Percentiles rank a stretch among this genome's conserved stretches.
These are phyloP conservation scores for Sarocladium kiliense DNA, from an alignment of 2,329 filamentous ascomycete species.

Conservation along the genomic window DNA sequence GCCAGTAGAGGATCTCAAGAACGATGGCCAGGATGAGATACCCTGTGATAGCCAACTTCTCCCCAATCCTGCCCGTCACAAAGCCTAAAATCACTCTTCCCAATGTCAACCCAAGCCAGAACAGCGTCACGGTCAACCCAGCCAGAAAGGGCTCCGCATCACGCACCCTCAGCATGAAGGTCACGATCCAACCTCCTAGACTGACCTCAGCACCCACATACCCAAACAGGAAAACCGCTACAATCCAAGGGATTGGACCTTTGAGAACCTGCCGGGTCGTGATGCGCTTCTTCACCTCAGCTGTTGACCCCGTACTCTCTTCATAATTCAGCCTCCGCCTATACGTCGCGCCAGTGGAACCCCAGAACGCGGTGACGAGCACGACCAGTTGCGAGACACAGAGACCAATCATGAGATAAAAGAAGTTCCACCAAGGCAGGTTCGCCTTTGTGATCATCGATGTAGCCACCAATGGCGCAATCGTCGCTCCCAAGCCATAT, in stretches of 20 bases:
- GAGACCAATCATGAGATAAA: slow-evolving; percentile 66
- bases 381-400: slow-evolving; percentile 50
- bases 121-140: slow-evolving; percentile 72
- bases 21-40: slow-evolving; percentile 63
- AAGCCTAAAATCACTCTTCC: slow-evolving; percentile 72
- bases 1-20: slow-evolving; percentile 72
- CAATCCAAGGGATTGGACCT: slow-evolving; percentile 62
- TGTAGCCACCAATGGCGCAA: slow-evolving; percentile 66
- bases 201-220: slow-evolving; percentile 78
- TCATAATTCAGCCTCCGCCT: slow-evolving; percentile 23
- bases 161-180: slow-evolving; percentile 79
- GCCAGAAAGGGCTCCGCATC: slow-evolving; percentile 63
- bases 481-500: slow-evolving; percentile 67
- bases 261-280: slow-evolving; percentile 40
- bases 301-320: slow-evolving; percentile 12
- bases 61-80: slow-evolving; percentile 65
- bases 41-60: slow-evolving; percentile 56
- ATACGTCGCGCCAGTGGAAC: slow-evolving; percentile 52
- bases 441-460: slow-evolving; percentile 61
- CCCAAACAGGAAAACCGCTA: slow-evolving; percentile 66
- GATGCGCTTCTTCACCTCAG: slow-evolving; percentile 31
- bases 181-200: slow-evolving; percentile 69
- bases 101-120: slow-evolving; percentile 78
- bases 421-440: slow-evolving; percentile 67
- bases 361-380: slow-evolving; percentile 57